Base-by-base conservation (phyloP, 208 protist species). In the Kentomonas sorsogonicus region DNA sequence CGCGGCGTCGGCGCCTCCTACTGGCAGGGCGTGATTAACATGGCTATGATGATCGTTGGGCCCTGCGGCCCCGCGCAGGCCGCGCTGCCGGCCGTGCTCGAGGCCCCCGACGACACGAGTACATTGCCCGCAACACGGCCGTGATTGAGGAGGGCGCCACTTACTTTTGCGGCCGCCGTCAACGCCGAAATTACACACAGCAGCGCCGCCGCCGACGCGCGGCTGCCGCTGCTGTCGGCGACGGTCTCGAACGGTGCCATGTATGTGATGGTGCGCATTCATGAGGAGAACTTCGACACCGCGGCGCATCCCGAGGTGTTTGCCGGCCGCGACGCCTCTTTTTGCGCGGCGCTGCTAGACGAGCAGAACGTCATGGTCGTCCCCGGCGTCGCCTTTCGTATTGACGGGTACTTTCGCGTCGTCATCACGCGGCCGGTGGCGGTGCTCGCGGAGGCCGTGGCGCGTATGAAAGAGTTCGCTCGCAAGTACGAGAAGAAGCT, bases 331-430 rank as follows among this genome's bases (percentile, higher is more conserved):
- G 65, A 97, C 61, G 69, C 88, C 23, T 71, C 79, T 39, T 97
- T 98, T 66, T 76, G 77, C 27, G 63, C 81, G 63, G 81, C 71
- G 46, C 65, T 96, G 27, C 66, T 91, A 23, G 73, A 85, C 20
- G 91, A 96, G 67, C 69, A 95, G 59, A 83, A 83, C 50, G 88
- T 97, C 43, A 73, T 95, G 50, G 85, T 97, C 29, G 64, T 97
- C 27, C 93, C 90, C 1, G 93, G 93, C 2, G 62, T 70, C 10
- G 80, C 86, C 50, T 98, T 98, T 69, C 66, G 61, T n/a, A 74
- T 89, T 31, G 27, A 45, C 11, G 79, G 82, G 31, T 83, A 79
- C 53, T 34, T 98, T 33, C 70, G 94, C 13, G 75, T 94, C 18
- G 91, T 93, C 10, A 63, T 91, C n/a, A 86, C 85, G 26, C 62